Evolutionary conservation across 345 rosid genomes (phyloP).

Genomic region (Erucastrum elatum): DNA sequence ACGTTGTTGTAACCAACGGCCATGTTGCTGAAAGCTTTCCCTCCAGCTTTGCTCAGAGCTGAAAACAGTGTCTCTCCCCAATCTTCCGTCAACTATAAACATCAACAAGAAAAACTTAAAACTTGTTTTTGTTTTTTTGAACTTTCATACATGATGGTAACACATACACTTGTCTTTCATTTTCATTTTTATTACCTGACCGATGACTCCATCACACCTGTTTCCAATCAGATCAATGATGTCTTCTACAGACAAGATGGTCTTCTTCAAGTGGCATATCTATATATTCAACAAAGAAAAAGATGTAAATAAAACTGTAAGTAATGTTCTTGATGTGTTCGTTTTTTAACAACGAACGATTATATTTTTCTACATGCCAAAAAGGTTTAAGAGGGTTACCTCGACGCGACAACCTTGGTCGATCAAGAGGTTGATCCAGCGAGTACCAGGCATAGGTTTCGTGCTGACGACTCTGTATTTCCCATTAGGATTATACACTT

Average conservation of each 20-base stretch:
- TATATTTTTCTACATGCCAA: too few species aligned
- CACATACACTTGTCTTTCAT: not conserved
- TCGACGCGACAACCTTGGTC: constrained; percentile 93
- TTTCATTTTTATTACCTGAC: constrained; percentile 56
- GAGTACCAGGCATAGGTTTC: constrained; percentile 96
- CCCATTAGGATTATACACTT: constrained; percentile 92
- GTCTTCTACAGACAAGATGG: constrained; percentile 90
- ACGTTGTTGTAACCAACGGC: constrained; percentile 99
- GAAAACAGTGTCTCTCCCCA: constrained; percentile 95
- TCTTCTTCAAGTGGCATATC: constrained; percentile 94
- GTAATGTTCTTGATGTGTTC: not conserved
- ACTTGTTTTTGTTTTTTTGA: not conserved
- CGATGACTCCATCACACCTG: constrained; percentile 93
- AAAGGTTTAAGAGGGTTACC: constrained; percentile 41
- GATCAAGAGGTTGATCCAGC: constrained; percentile 92
- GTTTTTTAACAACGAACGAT: too few species aligned
- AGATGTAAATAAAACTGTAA: not conserved
- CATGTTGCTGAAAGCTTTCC: constrained; percentile 96
- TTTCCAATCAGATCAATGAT: constrained; percentile 82
- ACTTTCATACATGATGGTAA: not conserved
- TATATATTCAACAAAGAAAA: constrained; percentile 10
- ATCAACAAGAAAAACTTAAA: constrained; percentile 8
- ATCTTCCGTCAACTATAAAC: constrained; percentile 76
- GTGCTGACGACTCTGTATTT: constrained; percentile 94
- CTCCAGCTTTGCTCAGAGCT: constrained; percentile 89